Conservation (phyloP, 2,329 filamentous ascomycete species). For the Fusarium sp. region DNA sequence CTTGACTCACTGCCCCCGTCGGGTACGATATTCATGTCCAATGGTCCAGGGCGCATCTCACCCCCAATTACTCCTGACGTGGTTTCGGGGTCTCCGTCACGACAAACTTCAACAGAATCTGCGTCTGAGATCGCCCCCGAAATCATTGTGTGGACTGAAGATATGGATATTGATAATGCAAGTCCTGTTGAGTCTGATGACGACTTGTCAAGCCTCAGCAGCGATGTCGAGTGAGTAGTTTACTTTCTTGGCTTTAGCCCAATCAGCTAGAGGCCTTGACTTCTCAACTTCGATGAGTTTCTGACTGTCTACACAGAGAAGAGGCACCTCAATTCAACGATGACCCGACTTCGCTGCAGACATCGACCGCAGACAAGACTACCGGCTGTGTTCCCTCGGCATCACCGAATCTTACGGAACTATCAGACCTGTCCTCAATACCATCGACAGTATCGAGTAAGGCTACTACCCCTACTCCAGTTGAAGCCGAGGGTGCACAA, state of each 20-base stretch:
- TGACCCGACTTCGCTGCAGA: conserved; percentile 32
- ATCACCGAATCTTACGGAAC: conserved; percentile 65
- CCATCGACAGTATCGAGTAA: conserved; percentile 72
- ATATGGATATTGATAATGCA: conserved; percentile 52
- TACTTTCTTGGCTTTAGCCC: background rate
- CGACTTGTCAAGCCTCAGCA: conserved; percentile 42
- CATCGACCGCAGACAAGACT: conserved; percentile 39
- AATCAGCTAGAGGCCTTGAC: conserved; percentile 1
- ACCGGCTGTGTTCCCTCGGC: conserved; percentile 65
- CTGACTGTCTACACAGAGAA: conserved; percentile 39
- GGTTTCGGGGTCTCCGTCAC: conserved; percentile 49
- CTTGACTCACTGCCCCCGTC: conserved; percentile 49
- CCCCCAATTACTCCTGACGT: conserved; percentile 47
- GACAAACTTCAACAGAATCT: conserved; percentile 52
- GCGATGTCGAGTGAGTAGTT: conserved; percentile 49
- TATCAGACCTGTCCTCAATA: conserved; percentile 68
- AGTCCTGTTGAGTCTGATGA: conserved; percentile 44
- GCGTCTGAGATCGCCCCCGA: conserved; percentile 57
- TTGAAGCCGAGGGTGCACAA: conserved; percentile 57
- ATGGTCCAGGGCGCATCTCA: conserved; percentile 50
- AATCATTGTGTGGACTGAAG: conserved; percentile 61
- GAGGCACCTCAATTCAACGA: conserved; percentile 40
- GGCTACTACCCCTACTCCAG: conserved; percentile 73
- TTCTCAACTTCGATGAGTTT: conserved; percentile 10
- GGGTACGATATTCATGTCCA: conserved; percentile 40